Base-by-base conservation (phyloP, 2,329 filamentous ascomycete genomes). In the Laburnicola sp. region DNA sequence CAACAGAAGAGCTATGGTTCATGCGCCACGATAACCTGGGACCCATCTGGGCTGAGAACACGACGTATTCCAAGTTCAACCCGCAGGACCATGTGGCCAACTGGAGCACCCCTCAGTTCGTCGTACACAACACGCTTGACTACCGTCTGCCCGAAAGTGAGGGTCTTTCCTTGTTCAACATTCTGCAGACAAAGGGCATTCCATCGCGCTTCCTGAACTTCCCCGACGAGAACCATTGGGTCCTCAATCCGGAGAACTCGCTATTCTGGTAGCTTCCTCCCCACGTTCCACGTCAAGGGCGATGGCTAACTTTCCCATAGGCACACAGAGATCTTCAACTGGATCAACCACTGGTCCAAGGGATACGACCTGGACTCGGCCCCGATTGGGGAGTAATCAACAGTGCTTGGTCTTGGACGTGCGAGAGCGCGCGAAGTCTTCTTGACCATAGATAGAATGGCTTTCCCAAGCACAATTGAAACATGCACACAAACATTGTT, bases 111-210 rank as follows among this genome's bases (percentile, higher is more conserved):
- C 94, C 94, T 0, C 87, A 94, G 73, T 80, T 99, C 58, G 85
- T 95, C 54, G 88, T 97, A 48, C 93, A 97, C 75, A 94, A 87
- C 71, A 89, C 93, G 57, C 81, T 93, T 16, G 93, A 97, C 74
- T 97, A 96, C 71, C 84, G 93, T 26, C 78, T 97, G 21, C 88
- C 91, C 0, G 86, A 97, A 48, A 85, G 87, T 0, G 93, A 97
- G 70, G 92, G 91, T 0, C 75, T 96, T 39, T 82, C 86, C 7
- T 86, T 90, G 51, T 96, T 96, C 77, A 96, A 96, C 58, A 86
- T 92, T 6, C 77, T 96, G 26, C 91, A 96, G 73, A 83, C 86
- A 25, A 82, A 82, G 46, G 85, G 85, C 1, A 80, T 96, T 1
- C 86, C 89, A 4, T 93, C 88, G 71, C 84, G 86, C 51, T 84